These are phyloP conservation scores for Chamaecyparis obtusa DNA, from an alignment of 75 land plant species.

Conservation along the genomic window DNA sequence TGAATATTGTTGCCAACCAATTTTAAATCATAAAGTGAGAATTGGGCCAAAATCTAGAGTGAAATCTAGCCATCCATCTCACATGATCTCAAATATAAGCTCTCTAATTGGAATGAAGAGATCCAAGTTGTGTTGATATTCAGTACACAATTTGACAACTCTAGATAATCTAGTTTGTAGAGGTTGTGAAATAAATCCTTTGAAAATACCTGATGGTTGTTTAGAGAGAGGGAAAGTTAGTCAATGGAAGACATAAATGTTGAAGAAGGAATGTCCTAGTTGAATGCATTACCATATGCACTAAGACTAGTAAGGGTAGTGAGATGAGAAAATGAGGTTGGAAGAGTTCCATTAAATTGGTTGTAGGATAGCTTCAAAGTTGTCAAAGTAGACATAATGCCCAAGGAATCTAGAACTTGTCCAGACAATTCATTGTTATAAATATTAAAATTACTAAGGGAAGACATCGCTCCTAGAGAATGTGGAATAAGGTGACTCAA, in stretches of 20 bases:
- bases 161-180: not conserved
- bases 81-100: not conserved
- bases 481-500: not conserved
- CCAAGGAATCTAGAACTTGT: not conserved
- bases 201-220: not conserved
- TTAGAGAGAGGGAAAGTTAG: not conserved
- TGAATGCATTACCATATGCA: not conserved
- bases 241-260: not conserved
- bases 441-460: not conserved
- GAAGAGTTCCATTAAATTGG: not conserved
- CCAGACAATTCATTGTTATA: not conserved
- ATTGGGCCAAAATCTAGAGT: not conserved
- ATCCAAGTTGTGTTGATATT: not conserved
- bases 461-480: not conserved
- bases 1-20: conserved; percentile 19
- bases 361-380: not conserved
- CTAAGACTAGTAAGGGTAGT: not conserved
- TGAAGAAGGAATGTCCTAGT: not conserved
- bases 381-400: not conserved
- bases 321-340: not conserved
- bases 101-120: not conserved
- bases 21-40: not conserved
- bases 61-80: not conserved
- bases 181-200: not conserved
- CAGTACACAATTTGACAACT: not conserved